Evolutionary conservation across 2,329 filamentous ascomycete genomes (phyloP).

Genomic region (Hymenoscyphus albidus): DNA sequence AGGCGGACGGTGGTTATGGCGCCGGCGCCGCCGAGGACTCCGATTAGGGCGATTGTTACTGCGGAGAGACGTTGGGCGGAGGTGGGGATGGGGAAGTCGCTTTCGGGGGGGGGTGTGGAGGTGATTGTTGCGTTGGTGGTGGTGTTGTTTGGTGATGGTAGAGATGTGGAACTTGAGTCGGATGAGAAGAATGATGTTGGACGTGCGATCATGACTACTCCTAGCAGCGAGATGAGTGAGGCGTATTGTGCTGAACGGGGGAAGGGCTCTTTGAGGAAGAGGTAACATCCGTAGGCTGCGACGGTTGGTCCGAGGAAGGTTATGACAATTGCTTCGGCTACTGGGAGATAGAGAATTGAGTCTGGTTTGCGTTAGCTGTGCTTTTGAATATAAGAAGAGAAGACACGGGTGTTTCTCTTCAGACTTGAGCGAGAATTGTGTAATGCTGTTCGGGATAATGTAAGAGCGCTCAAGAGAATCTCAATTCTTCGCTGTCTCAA

Average conservation of each 20-base stretch:
- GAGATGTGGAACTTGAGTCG: not conserved
- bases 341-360: constrained; percentile 71
- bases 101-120: not conserved
- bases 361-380: constrained; percentile 36
- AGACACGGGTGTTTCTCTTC: no score
- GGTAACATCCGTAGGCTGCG: constrained; percentile 74
- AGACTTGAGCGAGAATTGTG: no score
- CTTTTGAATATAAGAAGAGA: not conserved
- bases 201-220: constrained; percentile 78
- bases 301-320: constrained; percentile 81
- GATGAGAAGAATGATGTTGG: constrained; percentile 39
- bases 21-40: constrained; percentile 70
- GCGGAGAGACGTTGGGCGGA: constrained; percentile 50
- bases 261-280: constrained; percentile 72
- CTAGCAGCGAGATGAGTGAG: constrained; percentile 68
- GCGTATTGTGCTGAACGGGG: constrained; percentile 73
- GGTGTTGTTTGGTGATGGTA: not conserved
- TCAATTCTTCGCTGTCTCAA: not conserved
- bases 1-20: constrained; percentile 76
- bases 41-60: constrained; percentile 67
- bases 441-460: no score
- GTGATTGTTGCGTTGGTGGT: constrained; percentile 12
- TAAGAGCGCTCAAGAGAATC: no score
- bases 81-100: constrained; percentile 36
- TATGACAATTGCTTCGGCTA: constrained; percentile 85